Percentiles rank a stretch among this genome's conserved stretches.
These are phyloP conservation scores for Circinella umbellata DNA, from an alignment of 371 early-diverging fungal genomes.

Conservation along the genomic window DNA sequence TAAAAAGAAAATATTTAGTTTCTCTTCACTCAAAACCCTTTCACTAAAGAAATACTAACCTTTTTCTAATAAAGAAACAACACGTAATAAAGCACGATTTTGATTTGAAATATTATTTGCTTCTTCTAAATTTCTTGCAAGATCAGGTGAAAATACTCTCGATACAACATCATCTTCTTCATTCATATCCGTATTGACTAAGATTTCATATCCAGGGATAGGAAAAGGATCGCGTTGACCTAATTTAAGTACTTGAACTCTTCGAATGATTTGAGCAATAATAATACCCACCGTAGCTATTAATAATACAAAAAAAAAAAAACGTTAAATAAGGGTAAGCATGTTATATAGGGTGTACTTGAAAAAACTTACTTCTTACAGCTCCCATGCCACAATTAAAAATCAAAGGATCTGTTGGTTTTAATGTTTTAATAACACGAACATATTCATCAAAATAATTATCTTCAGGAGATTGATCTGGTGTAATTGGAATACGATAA, in stretches of 20 bases:
- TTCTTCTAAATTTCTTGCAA: slow-evolving; percentile 46
- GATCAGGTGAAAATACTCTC: slow-evolving; percentile 26
- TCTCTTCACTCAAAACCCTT: no score
- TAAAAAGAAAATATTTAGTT: no score
- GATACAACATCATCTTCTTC: slow-evolving; percentile 13
- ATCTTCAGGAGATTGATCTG: slow-evolving; percentile 74
- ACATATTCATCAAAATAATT: slow-evolving; percentile 75
- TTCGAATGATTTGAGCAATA: slow-evolving; percentile 62
- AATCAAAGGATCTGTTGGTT: slow-evolving; percentile 63
- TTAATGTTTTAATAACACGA: slow-evolving; percentile 48
- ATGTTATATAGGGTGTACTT: background rate
- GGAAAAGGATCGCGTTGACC: slow-evolving; percentile 56
- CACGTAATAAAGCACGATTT: slow-evolving; percentile 57
- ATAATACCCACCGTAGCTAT: slow-evolving; percentile 72
- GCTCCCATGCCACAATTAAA: slow-evolving; percentile 80
- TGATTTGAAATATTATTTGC: slow-evolving; percentile 50
- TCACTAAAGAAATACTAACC: slow-evolving; percentile 21
- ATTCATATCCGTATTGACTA: background rate
- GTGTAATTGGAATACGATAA: slow-evolving; percentile 69
- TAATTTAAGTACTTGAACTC: slow-evolving; percentile 53
- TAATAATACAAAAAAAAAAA: background rate
- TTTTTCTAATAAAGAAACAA: slow-evolving; percentile 64
- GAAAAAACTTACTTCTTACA: slow-evolving; percentile 63
- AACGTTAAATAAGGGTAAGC: background rate
- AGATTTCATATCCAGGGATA: slow-evolving; percentile 41